Base-by-base conservation (phyloP, 179 eudicot species). In the Spergularia azorica region DNA sequence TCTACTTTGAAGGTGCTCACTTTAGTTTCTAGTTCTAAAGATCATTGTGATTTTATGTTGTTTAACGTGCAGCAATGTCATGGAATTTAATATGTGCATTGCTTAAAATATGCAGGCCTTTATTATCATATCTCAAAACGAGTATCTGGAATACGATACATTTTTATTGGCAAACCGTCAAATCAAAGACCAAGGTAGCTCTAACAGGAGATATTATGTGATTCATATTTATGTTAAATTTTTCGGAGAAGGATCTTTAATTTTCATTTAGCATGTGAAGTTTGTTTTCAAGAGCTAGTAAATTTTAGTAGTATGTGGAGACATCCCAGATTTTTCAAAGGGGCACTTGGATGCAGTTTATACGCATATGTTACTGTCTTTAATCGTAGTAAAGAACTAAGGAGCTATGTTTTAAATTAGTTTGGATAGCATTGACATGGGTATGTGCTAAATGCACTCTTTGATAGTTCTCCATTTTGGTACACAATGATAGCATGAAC, bases 81-180 rank as follows among this genome's bases (percentile, higher is more conserved):
- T 39, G 12, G 68, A 76, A 9, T 11, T 60, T 67, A 63, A 52
- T 76, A 36, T 72, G 21, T 3, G 8, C 62, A 13, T 79, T 63
- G 3, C 58, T 66, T 48, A 26, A 66, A 65, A 76, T 56, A 70
- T 79, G 67, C 77, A 96, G 99, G 99, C 70, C 86, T 96, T 26
- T 96, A 94, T 80, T 96, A 90, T 83, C 99, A 96, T 74, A 82
- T 96, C 81, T 91, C 99, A 76, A 96, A 96, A 74, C 96, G 99
- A 56, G 87, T 93, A 46, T 86, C 99, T 65, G 99, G 99, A 75
- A 96, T 96, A 70, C 99, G 90, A 73, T 96, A 94, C 86, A 88
- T 89, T 75, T 96, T 94, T 77, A 94, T 94, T 79, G 97, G 98
- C 62, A 96, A 96, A 80, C 91, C 93, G 73, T 77, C 86, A 78